Base-by-base conservation (phyloP, 768 basidiomycete genomes). In the Cyathus striatus region DNA sequence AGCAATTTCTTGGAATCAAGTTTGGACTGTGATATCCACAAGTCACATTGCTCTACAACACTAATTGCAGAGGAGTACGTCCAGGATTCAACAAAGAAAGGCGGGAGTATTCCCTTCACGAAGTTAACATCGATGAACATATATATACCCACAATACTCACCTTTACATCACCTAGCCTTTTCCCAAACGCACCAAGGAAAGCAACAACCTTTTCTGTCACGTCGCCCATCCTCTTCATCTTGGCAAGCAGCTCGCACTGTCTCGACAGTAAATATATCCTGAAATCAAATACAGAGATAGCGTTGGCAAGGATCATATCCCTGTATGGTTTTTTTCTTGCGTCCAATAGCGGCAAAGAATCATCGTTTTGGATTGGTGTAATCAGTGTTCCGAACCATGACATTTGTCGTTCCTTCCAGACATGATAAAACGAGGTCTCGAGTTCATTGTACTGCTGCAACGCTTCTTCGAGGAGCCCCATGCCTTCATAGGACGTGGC, bases 251-350 rank as follows among this genome's bases (percentile, higher is more conserved):
- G 66, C 37, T 70, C 67, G 42, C 90, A 90, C 61, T 96, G 93
- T 14, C 90, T 74, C 20, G 90, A 82, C 40, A 97, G 83, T 16
- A 98, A 72, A 59, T 96, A 99, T 52, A 83, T 76, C 38, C 94
- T 79, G 53, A 97, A 86, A 66, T 98, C 96, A 57, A 98, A 95
- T 6, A 95, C 77, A 3, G 91, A 87, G 50, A 99, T 94, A 4
- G 82, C 77, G 63, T 95, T 96, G 20, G 84, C 79, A 18, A 93
- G 76, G 45, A 97, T 91, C 36, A 95, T 73, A 44, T 94, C 88
- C 13, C 88, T 78, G 55, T 96, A 97, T 1, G 87, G 81, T 56
- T 96, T 97, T 64, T 80, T 83, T 24, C 71, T 69, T 4, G 79
- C 66, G 6, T 87, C 85, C n/a, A 97, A 71, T 30, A 97, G 69